Base-by-base conservation (phyloP, 257 asterid genomes). In the Agastache rugosa region DNA sequence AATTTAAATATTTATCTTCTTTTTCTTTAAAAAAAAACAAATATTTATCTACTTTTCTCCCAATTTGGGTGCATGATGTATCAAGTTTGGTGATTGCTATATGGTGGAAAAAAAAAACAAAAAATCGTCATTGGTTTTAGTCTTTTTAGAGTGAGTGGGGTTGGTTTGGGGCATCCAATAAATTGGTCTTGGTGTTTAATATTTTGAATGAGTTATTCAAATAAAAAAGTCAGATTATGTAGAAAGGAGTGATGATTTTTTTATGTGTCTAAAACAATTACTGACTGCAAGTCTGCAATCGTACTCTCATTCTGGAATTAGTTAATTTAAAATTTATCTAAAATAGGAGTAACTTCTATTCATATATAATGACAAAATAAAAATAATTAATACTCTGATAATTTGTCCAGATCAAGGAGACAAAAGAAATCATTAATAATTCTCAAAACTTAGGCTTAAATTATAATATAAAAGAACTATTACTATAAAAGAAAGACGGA, bases 231-330 rank as follows among this genome's bases (percentile, higher is more conserved):
- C 5, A 44, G 50, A 44, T 44, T 12, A 44, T 44, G 15, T 11
- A 44, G 9, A 35, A 35, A 1, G 39, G 5, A 25, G 2, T 25
- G 3, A 31, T 5, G 37, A 42, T 42, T 11, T 10, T 42, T 42
- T 2, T 44, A 2, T 44, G 16, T 44, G 1, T 44, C 50, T 12
- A 12, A 44, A 44, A 44, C n/a, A 11, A 11, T 44, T 44, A 12
- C 16, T 12, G n/a, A 44, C n/a, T 44, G n/a, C 50, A 11, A 12
- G 50, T 11, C n/a, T 45, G 51, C 51, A 11, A 44, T 45, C 51
- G 51, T 45, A 47, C 53, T 47, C 53, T 47, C 53, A 47, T 47
- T 47, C 53, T 47, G 53, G 53, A 16, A 47, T 47, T 47, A 47
- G 1, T 47, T 47, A 14, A 39, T 39, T 39, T 8, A 39, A 39